Conservation (phyloP, 495 filamentous ascomycete genomes). For the Cladorrhinum samala region DNA sequence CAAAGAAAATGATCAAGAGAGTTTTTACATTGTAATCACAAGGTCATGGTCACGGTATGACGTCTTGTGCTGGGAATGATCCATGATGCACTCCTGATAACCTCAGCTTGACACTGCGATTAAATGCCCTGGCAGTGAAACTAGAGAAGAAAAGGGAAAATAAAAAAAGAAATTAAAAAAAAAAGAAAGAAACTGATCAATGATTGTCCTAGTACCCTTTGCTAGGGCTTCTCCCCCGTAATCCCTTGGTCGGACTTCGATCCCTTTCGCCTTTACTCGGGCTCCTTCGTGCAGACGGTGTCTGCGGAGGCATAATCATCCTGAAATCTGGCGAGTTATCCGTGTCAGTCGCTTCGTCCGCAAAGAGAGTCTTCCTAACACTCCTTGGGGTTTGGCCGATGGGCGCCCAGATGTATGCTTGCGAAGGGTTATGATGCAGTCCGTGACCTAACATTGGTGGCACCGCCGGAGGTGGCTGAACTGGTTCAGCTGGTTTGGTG, state of each 20-base stretch:
- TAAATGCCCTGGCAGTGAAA: no score
- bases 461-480: constrained; percentile 29
- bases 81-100: no score
- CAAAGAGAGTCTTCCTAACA: constrained; percentile 26
- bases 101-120: no score
- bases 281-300: constrained; percentile 33
- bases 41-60: no score
- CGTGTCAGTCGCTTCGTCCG: constrained; percentile 37
- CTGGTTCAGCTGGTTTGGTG: constrained; percentile 14
- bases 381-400: constrained; percentile 38
- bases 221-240: constrained; percentile 27
- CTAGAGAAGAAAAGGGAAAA: background rate
- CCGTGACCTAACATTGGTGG: constrained; percentile 23
- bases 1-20: no score
- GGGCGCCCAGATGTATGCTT: constrained; percentile 40
- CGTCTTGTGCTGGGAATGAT: no score
- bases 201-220: constrained; percentile 30
- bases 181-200: background rate
- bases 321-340: constrained; percentile 34
- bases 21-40: background rate
- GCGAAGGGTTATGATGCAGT: constrained; percentile 26
- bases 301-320: constrained; percentile 34
- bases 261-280: constrained; percentile 41
- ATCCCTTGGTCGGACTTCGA: constrained; percentile 35
- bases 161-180: background rate